Conservation (phyloP, 225 moss, liverwort and hornwort genomes). For the Antitrichia curtipendula region DNA sequence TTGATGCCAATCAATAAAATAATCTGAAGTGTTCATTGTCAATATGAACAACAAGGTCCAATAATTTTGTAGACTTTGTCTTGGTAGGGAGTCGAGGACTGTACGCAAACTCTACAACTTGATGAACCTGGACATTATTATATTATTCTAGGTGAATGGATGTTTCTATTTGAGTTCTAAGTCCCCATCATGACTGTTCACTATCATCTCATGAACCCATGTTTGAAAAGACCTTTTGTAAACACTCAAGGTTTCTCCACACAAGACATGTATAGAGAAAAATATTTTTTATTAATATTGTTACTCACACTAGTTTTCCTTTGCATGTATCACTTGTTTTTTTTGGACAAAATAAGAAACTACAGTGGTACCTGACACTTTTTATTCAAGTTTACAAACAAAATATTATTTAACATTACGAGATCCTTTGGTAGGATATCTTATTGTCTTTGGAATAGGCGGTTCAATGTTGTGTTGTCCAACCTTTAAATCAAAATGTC, state of each 20-base stretch:
- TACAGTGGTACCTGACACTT: not conserved
- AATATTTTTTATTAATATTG: not conserved
- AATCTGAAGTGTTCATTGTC: no score
- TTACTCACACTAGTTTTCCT: fast-evolving
- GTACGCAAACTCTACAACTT: no score
- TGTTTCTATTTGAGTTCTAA: not conserved
- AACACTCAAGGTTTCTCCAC: not conserved
- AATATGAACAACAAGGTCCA: no score
- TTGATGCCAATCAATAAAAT: no score
- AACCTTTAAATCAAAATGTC: not conserved
- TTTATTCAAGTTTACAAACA: not conserved
- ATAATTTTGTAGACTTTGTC: no score
- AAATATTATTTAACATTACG: not conserved
- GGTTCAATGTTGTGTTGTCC: not conserved
- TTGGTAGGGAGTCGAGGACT: fast-evolving
- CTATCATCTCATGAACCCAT: not conserved
- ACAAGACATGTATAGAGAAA: not conserved
- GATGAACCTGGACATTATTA: not conserved
- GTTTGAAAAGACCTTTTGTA: not conserved
- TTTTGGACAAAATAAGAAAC: not conserved
- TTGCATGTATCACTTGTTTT: not conserved
- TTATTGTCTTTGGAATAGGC: not conserved
- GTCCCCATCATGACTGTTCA: not conserved
- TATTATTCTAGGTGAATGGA: not conserved
- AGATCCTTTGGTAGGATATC: not conserved